Base-by-base conservation (phyloP, 2,329 filamentous ascomycete genomes). In the Drechslera avenae region DNA sequence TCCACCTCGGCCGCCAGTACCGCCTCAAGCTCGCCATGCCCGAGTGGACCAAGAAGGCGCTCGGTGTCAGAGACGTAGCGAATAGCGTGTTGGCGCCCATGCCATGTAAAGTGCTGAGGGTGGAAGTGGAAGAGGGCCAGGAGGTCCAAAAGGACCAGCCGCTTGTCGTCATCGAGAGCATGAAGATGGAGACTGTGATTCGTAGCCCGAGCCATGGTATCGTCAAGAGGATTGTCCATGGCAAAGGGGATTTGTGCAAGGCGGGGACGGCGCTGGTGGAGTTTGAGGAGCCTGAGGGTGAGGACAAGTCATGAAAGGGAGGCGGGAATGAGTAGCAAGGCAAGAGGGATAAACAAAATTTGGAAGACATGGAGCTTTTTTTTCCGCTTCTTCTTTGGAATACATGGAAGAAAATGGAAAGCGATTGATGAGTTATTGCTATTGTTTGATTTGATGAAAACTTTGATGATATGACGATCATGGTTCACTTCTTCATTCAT, bases 71-170 rank as follows among this genome's bases (percentile, higher is more conserved):
- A 71, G 90, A 96, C 67, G 82, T 83, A 0, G 81, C 86, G 5
- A 92, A 93, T 52, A 94, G 88, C 45, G 91, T 97, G 1, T 81
- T 90, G 18, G 91, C 94, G 17, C 94, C 94, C 0, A 99, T 99
- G 94, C 94, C 94, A 1, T 97, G 94, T 76, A 97, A 97, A 77
- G 88, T 99, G 19, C 77, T 99, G 55, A 86, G 90, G 59, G 94
- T 97, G 39, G 90, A 96, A 73, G 91, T 97, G 0, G 76, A 81
- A 21, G 91, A 91, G 62, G 94, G 94, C 0, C 85, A 96, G 57
- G 76, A 75, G 39, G 94, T 99, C 13, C 86, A 86, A 69, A 95
- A 93, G 77, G 92, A 93, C 37, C 86, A 93, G 50, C 86, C 91
- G 5, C 77, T 99, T 50, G 90, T 97, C 10, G 91, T 97, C 4